Evolutionary conservation across 805 yeast species (phyloP).

Genomic region (Candida ponderosae): DNA sequence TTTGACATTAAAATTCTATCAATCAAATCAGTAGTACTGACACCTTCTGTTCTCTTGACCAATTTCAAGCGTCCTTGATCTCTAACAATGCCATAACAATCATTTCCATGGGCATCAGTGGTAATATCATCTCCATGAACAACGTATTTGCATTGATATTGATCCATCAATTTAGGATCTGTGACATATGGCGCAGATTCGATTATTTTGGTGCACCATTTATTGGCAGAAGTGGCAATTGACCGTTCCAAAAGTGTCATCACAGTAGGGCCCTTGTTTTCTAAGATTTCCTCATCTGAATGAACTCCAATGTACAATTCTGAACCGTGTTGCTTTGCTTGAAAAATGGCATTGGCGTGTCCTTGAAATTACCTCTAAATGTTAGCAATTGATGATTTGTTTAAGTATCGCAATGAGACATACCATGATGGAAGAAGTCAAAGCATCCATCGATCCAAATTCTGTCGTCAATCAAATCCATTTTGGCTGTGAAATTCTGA

Average conservation of each 20-base stretch:
- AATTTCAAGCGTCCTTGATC: conserved; percentile 79
- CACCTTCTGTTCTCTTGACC: conserved; percentile 92
- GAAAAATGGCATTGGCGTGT: conserved; percentile 94
- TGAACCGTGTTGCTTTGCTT: conserved; percentile 77
- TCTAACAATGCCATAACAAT: conserved; percentile 80
- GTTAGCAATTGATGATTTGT: not conserved
- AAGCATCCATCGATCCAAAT: conserved; percentile 98
- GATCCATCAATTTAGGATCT: conserved; percentile 69
- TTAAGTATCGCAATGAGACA: conserved; percentile 12
- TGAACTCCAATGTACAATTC: conserved; percentile 85
- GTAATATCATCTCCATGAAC: conserved; percentile 98
- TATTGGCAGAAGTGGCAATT: conserved; percentile 81
- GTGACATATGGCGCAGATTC: conserved; percentile 91
- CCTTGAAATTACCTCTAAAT: too few species aligned
- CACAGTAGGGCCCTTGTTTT: conserved; percentile 90
- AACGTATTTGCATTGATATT: conserved; percentile 75
- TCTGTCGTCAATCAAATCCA: conserved; percentile 27
- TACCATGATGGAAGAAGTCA: conserved; percentile 94
- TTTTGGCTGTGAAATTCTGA: too few species aligned
- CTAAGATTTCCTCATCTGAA: conserved; percentile 76
- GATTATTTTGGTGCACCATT: conserved; percentile 74
- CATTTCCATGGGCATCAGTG: conserved; percentile 92
- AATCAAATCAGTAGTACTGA: conserved; percentile 91
- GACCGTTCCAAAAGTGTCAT: conserved; percentile 77
- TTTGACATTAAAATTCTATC: conserved; percentile 61